Evolutionary conservation across 2,329 filamentous ascomycete genomes (phyloP).

Genomic region (Ophiostoma sp.): DNA sequence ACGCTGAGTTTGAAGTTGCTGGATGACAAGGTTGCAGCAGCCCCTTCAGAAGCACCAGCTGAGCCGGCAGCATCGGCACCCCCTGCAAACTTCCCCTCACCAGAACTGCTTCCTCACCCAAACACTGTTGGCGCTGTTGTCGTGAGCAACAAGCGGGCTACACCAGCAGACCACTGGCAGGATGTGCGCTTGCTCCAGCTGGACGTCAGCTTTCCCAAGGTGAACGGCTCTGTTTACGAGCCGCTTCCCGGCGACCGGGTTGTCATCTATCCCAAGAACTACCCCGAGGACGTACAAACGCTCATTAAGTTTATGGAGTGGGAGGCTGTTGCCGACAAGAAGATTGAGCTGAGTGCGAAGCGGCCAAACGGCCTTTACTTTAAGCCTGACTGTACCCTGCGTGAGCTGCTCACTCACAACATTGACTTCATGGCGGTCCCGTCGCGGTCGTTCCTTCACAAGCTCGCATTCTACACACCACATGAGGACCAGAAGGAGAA

Average conservation of each 20-base stretch:
- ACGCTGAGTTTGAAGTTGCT: constrained; percentile 28
- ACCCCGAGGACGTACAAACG: constrained; percentile 68
- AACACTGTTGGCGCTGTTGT: constrained; percentile 54
- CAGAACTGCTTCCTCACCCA: constrained; percentile 50
- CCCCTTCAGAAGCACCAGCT: not conserved
- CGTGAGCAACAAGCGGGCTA: constrained; percentile 64
- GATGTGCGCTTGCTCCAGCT: constrained; percentile 81
- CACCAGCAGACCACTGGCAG: constrained; percentile 76
- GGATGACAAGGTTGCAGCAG: not conserved
- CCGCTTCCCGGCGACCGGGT: constrained; percentile 71
- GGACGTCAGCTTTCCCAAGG: constrained; percentile 35
- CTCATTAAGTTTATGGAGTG: constrained; percentile 77
- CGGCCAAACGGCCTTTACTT: constrained; percentile 21
- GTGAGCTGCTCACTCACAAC: constrained; percentile 71
- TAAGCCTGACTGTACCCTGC: constrained; percentile 53
- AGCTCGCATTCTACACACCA: constrained; percentile 67
- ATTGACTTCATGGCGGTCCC: constrained; percentile 89
- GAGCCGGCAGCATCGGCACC: not conserved
- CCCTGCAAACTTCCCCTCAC: constrained; percentile 28
- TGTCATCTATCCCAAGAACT: constrained; percentile 82
- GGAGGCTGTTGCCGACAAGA: constrained; percentile 63
- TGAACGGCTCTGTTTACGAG: constrained; percentile 26
- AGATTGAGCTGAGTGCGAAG: constrained; percentile 48
- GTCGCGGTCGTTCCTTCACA: constrained; percentile 75
- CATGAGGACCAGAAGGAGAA: constrained; percentile 72